Base-by-base conservation (phyloP, 2,329 filamentous ascomycete genomes). In the Nothopassalora personata region DNA sequence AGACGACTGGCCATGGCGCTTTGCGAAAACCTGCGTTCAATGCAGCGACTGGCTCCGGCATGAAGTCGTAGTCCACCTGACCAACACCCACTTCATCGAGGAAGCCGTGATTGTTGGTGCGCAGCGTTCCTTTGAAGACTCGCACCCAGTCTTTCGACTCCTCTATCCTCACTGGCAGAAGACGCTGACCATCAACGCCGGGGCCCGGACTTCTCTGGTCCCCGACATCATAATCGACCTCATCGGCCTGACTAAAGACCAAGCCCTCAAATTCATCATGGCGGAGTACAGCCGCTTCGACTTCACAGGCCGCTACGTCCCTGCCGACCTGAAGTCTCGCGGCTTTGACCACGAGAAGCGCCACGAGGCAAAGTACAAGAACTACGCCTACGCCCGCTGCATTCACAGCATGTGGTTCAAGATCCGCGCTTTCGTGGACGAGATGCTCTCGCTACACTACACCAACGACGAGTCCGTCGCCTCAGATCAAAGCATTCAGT, bases 1-100 rank as follows among this genome's bases (percentile, higher is more conserved):
- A 53, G 66, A 68, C 1, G 79, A 82, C 68, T 82, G 78, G 78
- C 72, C 79, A 0, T 82, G 80, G 80, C 70, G 80, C 48, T 81
- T 81, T 64, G 80, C 80, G 19, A 82, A 81, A 67, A 80, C 75
- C 0, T 80, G 77, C 50, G 75, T 74, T 1, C 79, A 81, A 58
- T 72, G 74, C 1, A 72, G 76, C 1, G 80, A 81, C 67, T 82
- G 79, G 79, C 67, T 74, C 54, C 72, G 75, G 4, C 80, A 82
- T 59, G 79, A 81, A 65, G 60, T 80, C 15, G 70, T 51, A 4
- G 73, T 80, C 2, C 80, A 82, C 59, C 72, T 82, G 18, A 60
- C 60, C 59, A 61, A 63, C 34, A 65, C 63, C 2, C 63, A 65
- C 33, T 60, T 65, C 53, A 58, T 65, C 31, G 63, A 65, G 57